Conservation (phyloP, 306 rosid genomes). For the Ammopiptanthus mongolicus region DNA sequence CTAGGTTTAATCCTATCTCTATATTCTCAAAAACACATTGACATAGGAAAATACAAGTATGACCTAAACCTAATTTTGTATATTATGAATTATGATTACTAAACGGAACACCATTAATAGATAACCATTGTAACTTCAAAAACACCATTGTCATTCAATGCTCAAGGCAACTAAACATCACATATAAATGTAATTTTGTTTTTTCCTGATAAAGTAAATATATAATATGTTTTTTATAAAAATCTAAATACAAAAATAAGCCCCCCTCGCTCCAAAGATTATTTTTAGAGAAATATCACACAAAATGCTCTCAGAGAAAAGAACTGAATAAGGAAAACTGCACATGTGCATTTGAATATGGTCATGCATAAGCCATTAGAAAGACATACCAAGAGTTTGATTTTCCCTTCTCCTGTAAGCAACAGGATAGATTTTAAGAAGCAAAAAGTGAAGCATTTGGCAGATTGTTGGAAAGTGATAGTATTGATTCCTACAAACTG, state of each 20-base stretch:
- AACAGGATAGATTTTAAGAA: slow-evolving; percentile 59
- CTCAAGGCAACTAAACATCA: background rate
- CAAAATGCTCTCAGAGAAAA: background rate
- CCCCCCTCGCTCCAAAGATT: background rate
- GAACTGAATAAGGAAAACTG: background rate
- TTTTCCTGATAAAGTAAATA: background rate
- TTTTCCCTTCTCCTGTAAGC: slow-evolving; percentile 58
- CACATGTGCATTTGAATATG: background rate
- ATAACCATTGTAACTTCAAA: background rate
- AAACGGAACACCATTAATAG: background rate
- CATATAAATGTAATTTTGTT: background rate
- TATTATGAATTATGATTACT: background rate
- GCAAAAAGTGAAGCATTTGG: slow-evolving; percentile 70
- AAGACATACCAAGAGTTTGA: slow-evolving; percentile 51
- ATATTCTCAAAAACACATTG: background rate
- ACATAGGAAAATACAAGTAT: background rate
- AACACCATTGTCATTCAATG: background rate
- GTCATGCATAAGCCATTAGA: background rate
- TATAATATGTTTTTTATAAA: background rate
- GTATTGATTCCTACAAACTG: slow-evolving; percentile 64
- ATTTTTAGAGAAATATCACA: background rate
- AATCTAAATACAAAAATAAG: background rate
- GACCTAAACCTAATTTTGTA: background rate
- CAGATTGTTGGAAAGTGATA: slow-evolving; percentile 70
- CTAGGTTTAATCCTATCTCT: background rate